phyloP scores from a whole-genome alignment of 1,139 yeast genomes.

The Wickerhamiella pararugosa region DNA sequence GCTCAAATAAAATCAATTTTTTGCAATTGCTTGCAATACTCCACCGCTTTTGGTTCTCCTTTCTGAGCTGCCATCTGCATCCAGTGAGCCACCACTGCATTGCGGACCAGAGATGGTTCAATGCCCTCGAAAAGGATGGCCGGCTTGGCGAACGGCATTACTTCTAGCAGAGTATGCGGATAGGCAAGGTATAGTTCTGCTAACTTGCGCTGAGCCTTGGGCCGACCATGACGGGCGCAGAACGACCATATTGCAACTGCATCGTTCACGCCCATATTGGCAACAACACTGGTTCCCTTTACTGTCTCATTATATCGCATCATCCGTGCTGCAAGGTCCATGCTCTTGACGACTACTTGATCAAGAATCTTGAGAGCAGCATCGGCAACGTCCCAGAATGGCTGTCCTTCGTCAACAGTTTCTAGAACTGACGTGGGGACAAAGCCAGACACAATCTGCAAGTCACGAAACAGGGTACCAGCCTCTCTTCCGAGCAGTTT shows the following conservation, averaged over 20 bases:
- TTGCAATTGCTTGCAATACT: conserved; percentile 6
- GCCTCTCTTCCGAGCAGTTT: conserved; percentile 17
- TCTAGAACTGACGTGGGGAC: conserved; percentile 23
- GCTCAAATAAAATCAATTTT: conserved; percentile 6
- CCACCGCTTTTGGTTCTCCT: conserved; percentile 8
- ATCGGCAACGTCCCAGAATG: conserved; percentile 27
- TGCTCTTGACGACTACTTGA: conserved; percentile 20
- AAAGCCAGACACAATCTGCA: conserved; percentile 26
- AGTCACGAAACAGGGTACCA: conserved; percentile 24
- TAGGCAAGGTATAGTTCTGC: conserved; percentile 15
- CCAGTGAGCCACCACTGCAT: conserved; percentile 16
- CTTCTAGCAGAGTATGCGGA: conserved; percentile 12
- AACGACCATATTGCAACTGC: conserved; percentile 17
- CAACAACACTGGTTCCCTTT: conserved; percentile 9
- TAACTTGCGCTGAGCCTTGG: conserved; percentile 15
- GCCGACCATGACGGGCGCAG: conserved; percentile 16
- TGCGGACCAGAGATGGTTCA: conserved; percentile 10
- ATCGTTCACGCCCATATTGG: conserved; percentile 15
- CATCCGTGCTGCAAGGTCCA: conserved; percentile 23
- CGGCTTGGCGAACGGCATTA: conserved; percentile 15
- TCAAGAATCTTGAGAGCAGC: conserved; percentile 24
- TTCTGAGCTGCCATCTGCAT: conserved; percentile 11
- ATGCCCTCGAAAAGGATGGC: conserved; percentile 13
- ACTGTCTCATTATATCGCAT: conserved; percentile 23
- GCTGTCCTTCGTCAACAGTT: conserved; percentile 23